Conservation (phyloP, 805 yeast species). For the Candida stauntonica region DNA sequence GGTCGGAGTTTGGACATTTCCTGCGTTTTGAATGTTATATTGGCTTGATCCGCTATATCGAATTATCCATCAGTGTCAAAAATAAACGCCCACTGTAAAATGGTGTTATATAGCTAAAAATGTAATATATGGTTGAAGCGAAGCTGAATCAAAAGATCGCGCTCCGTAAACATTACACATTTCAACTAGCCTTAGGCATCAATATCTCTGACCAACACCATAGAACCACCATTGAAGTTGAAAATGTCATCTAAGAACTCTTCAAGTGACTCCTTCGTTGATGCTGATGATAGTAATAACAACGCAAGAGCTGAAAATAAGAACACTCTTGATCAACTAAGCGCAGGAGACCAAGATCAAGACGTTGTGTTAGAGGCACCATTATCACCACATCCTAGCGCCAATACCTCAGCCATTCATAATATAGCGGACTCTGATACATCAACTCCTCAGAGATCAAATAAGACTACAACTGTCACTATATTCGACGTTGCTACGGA, state of each 20-base stretch:
- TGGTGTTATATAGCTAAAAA: too few relatives aligned
- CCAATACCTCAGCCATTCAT: constrained; percentile 1
- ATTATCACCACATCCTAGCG: constrained; percentile 9
- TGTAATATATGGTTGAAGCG: too few relatives aligned
- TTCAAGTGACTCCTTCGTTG: constrained; percentile 10
- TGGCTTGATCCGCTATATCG: background rate
- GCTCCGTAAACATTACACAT: too few relatives aligned
- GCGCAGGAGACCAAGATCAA: too few relatives aligned
- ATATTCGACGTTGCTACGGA: constrained; percentile 32
- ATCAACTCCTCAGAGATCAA: background rate
- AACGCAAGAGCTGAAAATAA: background rate
- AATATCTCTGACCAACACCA: background rate
- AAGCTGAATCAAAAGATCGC: too few relatives aligned
- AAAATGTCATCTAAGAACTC: constrained; percentile 6
- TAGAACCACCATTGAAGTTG: background rate
- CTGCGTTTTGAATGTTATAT: too few relatives aligned
- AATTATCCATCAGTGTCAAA: too few relatives aligned
- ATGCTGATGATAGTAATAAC: constrained; percentile 7
- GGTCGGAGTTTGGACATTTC: background rate
- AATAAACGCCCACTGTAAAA: too few relatives aligned
- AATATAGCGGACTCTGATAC: background rate
- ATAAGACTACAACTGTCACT: constrained; percentile 24
- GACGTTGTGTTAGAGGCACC: too few relatives aligned
- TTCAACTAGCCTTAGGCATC: too few relatives aligned
- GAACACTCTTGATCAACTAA: background rate